Conservation (phyloP, 306 rosid genomes). For the Clitoria ternatea region DNA sequence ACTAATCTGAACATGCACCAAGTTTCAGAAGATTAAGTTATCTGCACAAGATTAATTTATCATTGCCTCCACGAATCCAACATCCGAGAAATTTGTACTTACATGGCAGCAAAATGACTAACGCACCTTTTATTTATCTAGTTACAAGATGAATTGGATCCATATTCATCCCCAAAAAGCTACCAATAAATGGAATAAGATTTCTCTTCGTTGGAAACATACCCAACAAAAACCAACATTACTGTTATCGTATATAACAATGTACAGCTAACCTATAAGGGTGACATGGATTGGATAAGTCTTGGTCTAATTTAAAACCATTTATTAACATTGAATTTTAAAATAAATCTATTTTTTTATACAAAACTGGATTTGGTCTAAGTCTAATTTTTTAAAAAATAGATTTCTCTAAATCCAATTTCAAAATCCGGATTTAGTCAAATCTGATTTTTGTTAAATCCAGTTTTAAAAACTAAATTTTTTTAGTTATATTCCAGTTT, state of each 20-base stretch:
- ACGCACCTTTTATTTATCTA: neutral
- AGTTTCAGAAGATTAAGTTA: neutral
- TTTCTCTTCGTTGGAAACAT: conserved; percentile 25
- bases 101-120: conserved; percentile 4
- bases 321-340: too few species aligned
- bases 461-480: too few species aligned
- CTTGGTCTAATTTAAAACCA: too few species aligned
- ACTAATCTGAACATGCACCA: neutral
- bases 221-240: conserved; percentile 43
- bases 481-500: too few species aligned
- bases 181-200: conserved; percentile 25
- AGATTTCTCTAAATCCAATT: too few species aligned
- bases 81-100: neutral
- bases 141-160: conserved; percentile 15
- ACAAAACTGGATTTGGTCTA: too few species aligned
- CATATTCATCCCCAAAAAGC: conserved; percentile 17
- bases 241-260: conserved; percentile 52
- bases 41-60: too few species aligned
- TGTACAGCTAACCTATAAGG: conserved; percentile 83
- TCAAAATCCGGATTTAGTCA: too few species aligned
- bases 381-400: too few species aligned
- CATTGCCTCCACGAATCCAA: conserved; percentile 13
- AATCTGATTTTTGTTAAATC: too few species aligned
- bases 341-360: too few species aligned
- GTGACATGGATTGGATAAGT: too few species aligned